Evolutionary conservation across 169 alveolate species (phyloP).

Genomic region (Plasmodium ovale): DNA sequence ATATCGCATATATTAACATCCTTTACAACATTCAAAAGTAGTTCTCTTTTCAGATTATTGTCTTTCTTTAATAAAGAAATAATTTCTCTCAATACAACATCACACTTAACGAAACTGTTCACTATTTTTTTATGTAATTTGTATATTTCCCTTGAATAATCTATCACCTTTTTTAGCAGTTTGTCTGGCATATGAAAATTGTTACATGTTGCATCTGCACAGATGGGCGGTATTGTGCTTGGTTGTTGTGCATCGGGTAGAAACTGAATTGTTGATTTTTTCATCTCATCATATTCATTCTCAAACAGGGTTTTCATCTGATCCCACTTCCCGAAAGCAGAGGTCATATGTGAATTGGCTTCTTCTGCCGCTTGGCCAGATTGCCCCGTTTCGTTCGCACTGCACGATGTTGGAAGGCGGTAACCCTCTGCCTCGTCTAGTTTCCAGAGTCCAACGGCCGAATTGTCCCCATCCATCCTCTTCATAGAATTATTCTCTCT

Average conservation of each 20-base stretch:
- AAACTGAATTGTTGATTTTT: not conserved
- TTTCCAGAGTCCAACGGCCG: not conserved
- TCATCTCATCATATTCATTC: not conserved
- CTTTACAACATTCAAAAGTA: conserved; percentile 16
- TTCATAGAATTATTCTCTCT: conserved; percentile 22
- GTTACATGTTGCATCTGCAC: not conserved
- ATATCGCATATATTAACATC: conserved; percentile 1
- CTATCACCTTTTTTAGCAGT: not conserved
- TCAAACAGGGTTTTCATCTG: not conserved
- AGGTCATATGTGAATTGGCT: not conserved
- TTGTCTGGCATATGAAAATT: conserved; percentile 15
- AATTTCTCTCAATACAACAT: not conserved
- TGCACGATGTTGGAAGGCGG: not conserved
- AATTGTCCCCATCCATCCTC: conserved; percentile 15
- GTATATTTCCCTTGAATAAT: conserved; percentile 29
- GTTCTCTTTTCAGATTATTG: conserved; percentile 1
- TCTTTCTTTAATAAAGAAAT: conserved; percentile 13
- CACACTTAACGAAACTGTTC: conserved; percentile 2
- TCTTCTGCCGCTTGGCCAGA: not conserved
- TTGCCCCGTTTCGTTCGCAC: not conserved
- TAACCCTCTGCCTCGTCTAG: not conserved
- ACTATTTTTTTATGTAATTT: conserved; percentile 31
- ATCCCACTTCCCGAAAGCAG: not conserved
- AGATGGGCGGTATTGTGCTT: not conserved
- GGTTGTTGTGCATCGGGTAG: not conserved